Evolutionary conservation across 129 eudicot genomes (phyloP).

Genomic region (Saposhnikovia divaricata): DNA sequence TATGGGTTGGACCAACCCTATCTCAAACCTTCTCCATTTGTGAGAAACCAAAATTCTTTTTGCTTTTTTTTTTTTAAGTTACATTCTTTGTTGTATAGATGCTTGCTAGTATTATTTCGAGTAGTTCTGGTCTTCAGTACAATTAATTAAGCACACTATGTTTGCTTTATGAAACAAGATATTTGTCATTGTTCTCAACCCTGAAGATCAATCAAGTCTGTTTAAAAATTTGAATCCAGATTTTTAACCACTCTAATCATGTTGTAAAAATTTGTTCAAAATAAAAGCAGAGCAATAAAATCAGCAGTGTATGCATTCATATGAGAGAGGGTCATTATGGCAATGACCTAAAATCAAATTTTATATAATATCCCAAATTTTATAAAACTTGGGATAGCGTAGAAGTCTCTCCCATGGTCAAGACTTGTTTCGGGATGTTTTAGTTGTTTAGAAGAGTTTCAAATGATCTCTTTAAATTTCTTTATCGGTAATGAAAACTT

Average conservation of each 20-base stretch:
- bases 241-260: background rate
- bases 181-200: slow-evolving; percentile 4
- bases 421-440: too few relatives aligned
- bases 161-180: slow-evolving; percentile 18
- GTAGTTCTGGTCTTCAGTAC: slow-evolving; percentile 14
- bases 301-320: too few relatives aligned
- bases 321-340: too few relatives aligned
- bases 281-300: too few relatives aligned
- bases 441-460: too few relatives aligned
- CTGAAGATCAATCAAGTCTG: slow-evolving; percentile 1
- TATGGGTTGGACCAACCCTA: slow-evolving; percentile 71
- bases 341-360: too few relatives aligned
- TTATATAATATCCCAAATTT: too few relatives aligned
- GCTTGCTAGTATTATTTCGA: slow-evolving; percentile 25
- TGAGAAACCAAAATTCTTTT: slow-evolving; percentile 21
- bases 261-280: background rate
- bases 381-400: too few relatives aligned
- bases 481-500: too few relatives aligned
- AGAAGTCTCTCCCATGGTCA: too few relatives aligned
- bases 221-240: background rate
- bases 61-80: slow-evolving; percentile 21
- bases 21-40: slow-evolving; percentile 71
- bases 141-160: slow-evolving; percentile 8
- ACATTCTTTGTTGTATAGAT: slow-evolving; percentile 20
- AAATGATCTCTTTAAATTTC: too few relatives aligned